A percentile compares a stretch with the other conserved stretches of the same genome.
These are phyloP conservation scores for Schrenkiella parvula DNA, from an alignment of 345 rosid species.

Conservation along the genomic window DNA sequence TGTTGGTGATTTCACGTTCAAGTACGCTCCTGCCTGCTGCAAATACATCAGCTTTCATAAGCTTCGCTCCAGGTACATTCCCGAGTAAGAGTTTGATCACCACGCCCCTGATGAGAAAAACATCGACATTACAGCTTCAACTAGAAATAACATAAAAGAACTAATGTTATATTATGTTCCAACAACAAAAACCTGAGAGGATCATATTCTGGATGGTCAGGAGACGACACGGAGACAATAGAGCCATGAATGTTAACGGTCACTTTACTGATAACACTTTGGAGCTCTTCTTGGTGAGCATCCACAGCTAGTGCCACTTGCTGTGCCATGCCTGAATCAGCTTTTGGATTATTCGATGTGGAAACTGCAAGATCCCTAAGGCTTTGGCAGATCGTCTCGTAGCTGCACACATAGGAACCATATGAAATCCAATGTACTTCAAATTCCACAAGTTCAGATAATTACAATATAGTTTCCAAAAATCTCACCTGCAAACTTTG, in stretches of 20 bases:
- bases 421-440: background rate
- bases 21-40: conserved; percentile 47
- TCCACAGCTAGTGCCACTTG: conserved; percentile 57
- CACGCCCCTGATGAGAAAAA: conserved; percentile 46
- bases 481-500: conserved; percentile 83
- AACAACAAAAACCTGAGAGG: conserved; percentile 47
- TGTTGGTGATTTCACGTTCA: conserved; percentile 39
- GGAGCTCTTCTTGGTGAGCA: conserved; percentile 53
- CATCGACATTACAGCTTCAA: background rate
- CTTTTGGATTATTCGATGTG: conserved; percentile 58
- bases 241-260: conserved; percentile 50
- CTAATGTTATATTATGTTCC: background rate
- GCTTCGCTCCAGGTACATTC: conserved; percentile 48
- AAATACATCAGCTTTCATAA: conserved; percentile 62
- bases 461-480: background rate
- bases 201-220: conserved; percentile 60
- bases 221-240: conserved; percentile 54
- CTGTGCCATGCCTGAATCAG: conserved; percentile 55
- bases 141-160: background rate
- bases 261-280: conserved; percentile 49
- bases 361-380: conserved; percentile 66
- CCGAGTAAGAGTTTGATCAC: conserved; percentile 58
- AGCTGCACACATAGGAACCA: conserved; percentile 41
- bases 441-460: background rate
- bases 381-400: conserved; percentile 53